Percentiles rank a stretch among this genome's conserved stretches.
phyloP scores from a whole-genome alignment of 2,329 filamentous ascomycete genomes.

The Trichophyton mentagrophytes region DNA sequence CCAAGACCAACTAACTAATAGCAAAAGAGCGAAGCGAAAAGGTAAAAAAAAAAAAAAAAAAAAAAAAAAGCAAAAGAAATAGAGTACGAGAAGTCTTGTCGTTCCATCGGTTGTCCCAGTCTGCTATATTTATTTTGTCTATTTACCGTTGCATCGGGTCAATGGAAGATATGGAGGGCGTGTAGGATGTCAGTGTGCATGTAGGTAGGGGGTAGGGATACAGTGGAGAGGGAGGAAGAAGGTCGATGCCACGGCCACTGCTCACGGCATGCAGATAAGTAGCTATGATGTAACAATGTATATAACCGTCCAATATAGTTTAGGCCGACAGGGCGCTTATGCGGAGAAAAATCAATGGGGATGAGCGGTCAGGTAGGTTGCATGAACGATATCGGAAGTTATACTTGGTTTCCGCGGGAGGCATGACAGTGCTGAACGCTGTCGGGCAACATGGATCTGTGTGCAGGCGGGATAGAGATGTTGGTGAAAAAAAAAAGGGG shows the following conservation, averaged over 20 bases:
- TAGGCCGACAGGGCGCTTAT: not conserved
- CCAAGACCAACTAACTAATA: not conserved
- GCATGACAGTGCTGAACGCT: too few species aligned
- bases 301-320: not conserved
- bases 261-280: not conserved
- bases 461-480: not conserved
- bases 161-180: not conserved
- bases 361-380: not conserved
- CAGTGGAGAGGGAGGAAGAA: not conserved
- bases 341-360: not conserved
- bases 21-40: not conserved
- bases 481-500: not conserved
- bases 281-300: not conserved
- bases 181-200: not conserved
- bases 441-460: too few species aligned
- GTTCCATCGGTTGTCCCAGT: not conserved
- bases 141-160: slow-evolving; percentile 5
- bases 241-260: slow-evolving; percentile 1
- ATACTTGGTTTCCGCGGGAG: too few species aligned
- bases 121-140: not conserved
- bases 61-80: not conserved
- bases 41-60: not conserved
- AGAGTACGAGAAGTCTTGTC: not conserved
- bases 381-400: not conserved
- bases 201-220: not conserved